Percentiles rank a stretch among this genome's conserved stretches.
These are phyloP conservation scores for Sclerotinia minor DNA, from an alignment of 2,329 filamentous ascomycete genomes.

Conservation along the genomic window DNA sequence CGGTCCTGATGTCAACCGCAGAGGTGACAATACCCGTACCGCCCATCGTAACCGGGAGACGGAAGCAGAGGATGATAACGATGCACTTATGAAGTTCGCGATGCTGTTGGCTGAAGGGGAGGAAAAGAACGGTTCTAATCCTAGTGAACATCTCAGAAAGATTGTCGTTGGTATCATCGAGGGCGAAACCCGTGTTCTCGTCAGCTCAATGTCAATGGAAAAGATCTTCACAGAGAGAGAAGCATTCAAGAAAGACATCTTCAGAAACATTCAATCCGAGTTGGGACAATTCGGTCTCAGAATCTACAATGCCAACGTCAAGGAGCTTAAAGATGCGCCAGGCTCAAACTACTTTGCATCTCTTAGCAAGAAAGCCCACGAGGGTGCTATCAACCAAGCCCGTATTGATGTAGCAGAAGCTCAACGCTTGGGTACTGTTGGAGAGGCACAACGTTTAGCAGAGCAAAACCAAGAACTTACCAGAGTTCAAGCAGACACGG, in stretches of 20 bases:
- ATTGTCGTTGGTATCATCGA: conserved; percentile 91
- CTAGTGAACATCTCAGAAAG: conserved; percentile 67
- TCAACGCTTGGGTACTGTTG: conserved; percentile 67
- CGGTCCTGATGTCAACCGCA: conserved; percentile 70
- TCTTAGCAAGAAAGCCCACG: conserved; percentile 79
- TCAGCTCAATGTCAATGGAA: conserved; percentile 71
- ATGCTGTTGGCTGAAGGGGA: conserved; percentile 70
- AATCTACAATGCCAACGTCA: conserved; percentile 74
- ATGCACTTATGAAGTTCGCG: conserved; percentile 77
- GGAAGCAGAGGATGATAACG: conserved; percentile 52
- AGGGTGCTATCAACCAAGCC: conserved; percentile 81
- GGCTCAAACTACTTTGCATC: conserved; percentile 82
- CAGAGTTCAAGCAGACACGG: conserved; percentile 81
- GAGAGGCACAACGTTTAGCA: conserved; percentile 75
- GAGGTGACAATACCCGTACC: conserved; percentile 43
- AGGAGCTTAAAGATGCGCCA: conserved; percentile 81
- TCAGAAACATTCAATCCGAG: conserved; percentile 58
- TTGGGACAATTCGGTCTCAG: conserved; percentile 77
- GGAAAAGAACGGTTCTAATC: conserved; percentile 43
- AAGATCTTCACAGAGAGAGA: conserved; percentile 67
- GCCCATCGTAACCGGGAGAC: not conserved
- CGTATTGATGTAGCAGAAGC: conserved; percentile 65
- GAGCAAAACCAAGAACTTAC: conserved; percentile 83
- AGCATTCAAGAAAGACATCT: conserved; percentile 74
- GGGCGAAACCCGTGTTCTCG: conserved; percentile 79